phyloP scores from a whole-genome alignment of 257 asterid genomes.

The Solanum phureja region DNA sequence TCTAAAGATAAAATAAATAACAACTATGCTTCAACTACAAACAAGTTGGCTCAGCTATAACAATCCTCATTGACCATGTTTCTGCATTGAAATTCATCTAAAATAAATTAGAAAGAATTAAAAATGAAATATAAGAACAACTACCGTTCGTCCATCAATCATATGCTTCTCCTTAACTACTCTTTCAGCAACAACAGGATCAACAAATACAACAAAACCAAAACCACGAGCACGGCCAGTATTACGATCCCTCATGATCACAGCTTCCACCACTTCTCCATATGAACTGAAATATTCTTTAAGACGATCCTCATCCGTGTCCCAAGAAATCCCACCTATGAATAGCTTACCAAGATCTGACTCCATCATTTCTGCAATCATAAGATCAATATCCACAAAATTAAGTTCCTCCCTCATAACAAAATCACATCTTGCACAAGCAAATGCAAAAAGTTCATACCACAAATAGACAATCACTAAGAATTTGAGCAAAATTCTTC shows the following conservation, averaged over 20 bases:
- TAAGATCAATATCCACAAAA: slow-evolving; percentile 2
- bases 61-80: neutral
- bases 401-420: neutral
- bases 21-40: neutral
- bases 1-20: neutral
- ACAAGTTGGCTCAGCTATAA: neutral
- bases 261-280: slow-evolving; percentile 78
- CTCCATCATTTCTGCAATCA: slow-evolving; percentile 58
- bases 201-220: slow-evolving; percentile 69
- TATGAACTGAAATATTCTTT: slow-evolving; percentile 55
- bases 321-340: slow-evolving; percentile 96
- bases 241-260: slow-evolving; percentile 76
- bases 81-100: neutral
- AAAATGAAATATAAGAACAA: neutral
- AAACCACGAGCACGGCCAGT: slow-evolving; percentile 89
- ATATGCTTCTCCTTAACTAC: slow-evolving; percentile 73
- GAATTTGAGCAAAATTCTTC: slow-evolving; percentile 17
- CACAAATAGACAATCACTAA: neutral
- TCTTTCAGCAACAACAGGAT: slow-evolving; percentile 65
- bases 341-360: slow-evolving; percentile 78
- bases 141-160: slow-evolving; percentile 70
- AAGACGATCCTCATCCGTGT: slow-evolving; percentile 76
- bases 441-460: neutral
- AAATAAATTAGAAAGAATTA: neutral
- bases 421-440: neutral